phyloP scores from a whole-genome alignment of 2,329 filamentous ascomycete species.

The Penicillium sclerotiorum region DNA sequence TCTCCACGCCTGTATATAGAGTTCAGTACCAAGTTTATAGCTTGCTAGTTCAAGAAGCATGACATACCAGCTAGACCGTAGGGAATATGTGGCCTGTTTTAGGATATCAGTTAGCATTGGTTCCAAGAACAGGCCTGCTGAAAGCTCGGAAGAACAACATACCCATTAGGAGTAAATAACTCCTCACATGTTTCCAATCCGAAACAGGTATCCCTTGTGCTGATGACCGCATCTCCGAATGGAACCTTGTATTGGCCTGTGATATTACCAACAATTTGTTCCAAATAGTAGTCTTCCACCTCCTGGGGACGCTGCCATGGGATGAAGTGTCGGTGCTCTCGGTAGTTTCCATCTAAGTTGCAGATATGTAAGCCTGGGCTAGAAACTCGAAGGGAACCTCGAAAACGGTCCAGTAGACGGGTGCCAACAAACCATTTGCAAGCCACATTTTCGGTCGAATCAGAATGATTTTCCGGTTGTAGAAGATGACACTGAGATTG shows the following conservation, averaged over 20 bases:
- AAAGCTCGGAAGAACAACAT: constrained; percentile 1
- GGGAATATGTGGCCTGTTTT: constrained; percentile 54
- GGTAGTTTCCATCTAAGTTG: constrained; percentile 61
- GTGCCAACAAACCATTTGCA: constrained; percentile 60
- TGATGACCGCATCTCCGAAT: constrained; percentile 70
- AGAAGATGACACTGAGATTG: constrained; percentile 53
- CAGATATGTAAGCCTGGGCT: constrained; percentile 1
- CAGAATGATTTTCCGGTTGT: constrained; percentile 68
- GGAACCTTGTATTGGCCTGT: constrained; percentile 60
- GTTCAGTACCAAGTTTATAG: too few species aligned
- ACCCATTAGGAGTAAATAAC: constrained; percentile 60
- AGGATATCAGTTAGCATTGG: neutral
- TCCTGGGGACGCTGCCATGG: constrained; percentile 61
- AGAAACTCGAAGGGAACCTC: too few species aligned
- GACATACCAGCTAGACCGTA: constrained; percentile 56
- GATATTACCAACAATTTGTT: constrained; percentile 60
- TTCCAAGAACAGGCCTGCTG: neutral
- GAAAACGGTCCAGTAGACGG: too few species aligned
- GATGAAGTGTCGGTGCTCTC: constrained; percentile 65
- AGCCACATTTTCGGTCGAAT: constrained; percentile 74
- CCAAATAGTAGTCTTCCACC: constrained; percentile 67
- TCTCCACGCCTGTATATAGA: constrained; percentile 63
- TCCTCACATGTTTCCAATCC: constrained; percentile 71
- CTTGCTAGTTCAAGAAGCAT: too few species aligned
- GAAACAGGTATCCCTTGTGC: constrained; percentile 63